phyloP scores from a whole-genome alignment of 805 yeast genomes.

The Kodamaea nitidulidarum region DNA sequence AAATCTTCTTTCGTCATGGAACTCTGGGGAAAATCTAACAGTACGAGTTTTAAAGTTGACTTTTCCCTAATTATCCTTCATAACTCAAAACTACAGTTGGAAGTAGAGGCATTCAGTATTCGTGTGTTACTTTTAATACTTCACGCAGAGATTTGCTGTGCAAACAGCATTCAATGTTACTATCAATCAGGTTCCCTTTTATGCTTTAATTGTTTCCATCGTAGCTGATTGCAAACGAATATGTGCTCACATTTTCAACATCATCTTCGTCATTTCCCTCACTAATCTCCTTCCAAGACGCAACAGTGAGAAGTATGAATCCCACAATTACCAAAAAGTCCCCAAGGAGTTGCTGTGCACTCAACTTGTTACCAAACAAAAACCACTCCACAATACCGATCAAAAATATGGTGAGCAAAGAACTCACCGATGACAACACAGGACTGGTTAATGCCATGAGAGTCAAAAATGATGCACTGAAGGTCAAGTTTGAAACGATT shows the following conservation, averaged over 20 bases:
- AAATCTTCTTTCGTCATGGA: constrained; percentile 14
- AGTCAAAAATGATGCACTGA: constrained; percentile 68
- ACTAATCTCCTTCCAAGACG: constrained; percentile 63
- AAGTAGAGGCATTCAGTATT: no score
- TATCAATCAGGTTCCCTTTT: background rate
- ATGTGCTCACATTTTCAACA: constrained; percentile 38
- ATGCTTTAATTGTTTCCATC: constrained; percentile 8
- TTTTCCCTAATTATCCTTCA: background rate
- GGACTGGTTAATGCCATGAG: constrained; percentile 84
- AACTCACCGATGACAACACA: constrained; percentile 66
- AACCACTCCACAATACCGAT: constrained; percentile 77
- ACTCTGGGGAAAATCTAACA: background rate
- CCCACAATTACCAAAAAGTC: constrained; percentile 68
- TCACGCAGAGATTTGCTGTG: no score
- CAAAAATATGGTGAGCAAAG: constrained; percentile 70
- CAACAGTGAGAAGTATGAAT: constrained; percentile 58
- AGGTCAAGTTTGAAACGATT: constrained; percentile 57
- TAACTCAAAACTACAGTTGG: background rate
- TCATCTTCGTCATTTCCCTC: constrained; percentile 46
- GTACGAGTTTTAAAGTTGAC: no score
- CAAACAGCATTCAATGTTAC: no score
- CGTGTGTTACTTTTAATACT: no score
- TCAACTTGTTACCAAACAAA: constrained; percentile 55
- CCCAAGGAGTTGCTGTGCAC: constrained; percentile 58
- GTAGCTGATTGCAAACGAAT: constrained; percentile 38